Evolutionary conservation across 2,329 filamentous ascomycete genomes (phyloP).

Genomic region (Aspergillus alliaceus): DNA sequence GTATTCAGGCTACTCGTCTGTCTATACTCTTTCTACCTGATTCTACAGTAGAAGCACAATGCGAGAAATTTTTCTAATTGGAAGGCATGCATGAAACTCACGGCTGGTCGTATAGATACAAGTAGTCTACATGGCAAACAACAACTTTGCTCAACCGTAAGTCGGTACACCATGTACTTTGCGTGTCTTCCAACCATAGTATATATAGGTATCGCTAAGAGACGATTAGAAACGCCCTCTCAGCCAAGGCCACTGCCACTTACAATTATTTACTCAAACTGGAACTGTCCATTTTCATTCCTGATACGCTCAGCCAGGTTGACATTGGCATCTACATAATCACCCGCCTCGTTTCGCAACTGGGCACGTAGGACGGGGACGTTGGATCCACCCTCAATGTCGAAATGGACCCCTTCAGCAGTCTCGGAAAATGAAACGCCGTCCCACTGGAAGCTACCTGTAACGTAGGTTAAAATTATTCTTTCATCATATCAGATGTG

Average conservation of each 20-base stretch:
- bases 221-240: no score
- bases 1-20: neutral
- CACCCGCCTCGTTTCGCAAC: conserved; percentile 2
- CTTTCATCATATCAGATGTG: no score
- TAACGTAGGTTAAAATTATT: neutral
- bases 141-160: no score
- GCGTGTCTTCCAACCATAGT: no score
- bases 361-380: conserved; percentile 20
- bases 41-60: neutral
- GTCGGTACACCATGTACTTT: no score
- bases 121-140: neutral
- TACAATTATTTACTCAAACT: conserved; percentile 1
- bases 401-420: conserved; percentile 12
- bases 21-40: neutral
- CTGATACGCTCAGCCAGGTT: conserved; percentile 19
- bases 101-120: neutral
- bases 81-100: neutral
- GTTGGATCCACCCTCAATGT: conserved; percentile 14
- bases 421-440: conserved; percentile 11
- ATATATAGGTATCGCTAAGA: no score
- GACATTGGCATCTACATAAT: conserved; percentile 5
- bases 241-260: no score
- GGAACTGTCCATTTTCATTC: conserved; percentile 11
- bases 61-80: neutral
- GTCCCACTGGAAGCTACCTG: conserved; percentile 20